These are phyloP conservation scores for Inonotus hispidus DNA, from an alignment of 1,284 basidiomycete genomes.

Conservation along the genomic window DNA sequence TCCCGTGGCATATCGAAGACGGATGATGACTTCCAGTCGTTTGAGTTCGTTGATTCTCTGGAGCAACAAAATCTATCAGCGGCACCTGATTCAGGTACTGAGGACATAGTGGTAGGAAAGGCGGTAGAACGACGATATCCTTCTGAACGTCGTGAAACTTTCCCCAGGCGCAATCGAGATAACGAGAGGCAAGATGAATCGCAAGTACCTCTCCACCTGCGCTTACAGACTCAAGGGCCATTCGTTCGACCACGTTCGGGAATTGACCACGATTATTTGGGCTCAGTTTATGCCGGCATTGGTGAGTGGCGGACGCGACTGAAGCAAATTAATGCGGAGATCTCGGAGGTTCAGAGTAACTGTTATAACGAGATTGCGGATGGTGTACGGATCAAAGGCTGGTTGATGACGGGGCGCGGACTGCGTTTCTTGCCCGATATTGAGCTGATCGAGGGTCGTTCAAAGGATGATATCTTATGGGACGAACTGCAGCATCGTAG, in stretches of 20 bases:
- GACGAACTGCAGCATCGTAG: constrained; percentile 60
- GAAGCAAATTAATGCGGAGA: constrained; percentile 67
- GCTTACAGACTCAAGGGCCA: constrained; percentile 60
- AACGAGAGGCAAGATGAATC: constrained; percentile 26
- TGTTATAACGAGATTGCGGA: constrained; percentile 66
- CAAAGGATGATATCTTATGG: constrained; percentile 80
- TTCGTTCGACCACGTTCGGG: constrained; percentile 69
- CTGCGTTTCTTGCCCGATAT: constrained; percentile 58
- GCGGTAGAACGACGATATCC: constrained; percentile 25
- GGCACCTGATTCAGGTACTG: constrained; percentile 3
- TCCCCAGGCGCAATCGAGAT: constrained; percentile 43
- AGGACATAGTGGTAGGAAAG: neutral
- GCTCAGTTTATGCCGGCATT: constrained; percentile 61
- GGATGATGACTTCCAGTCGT: constrained; percentile 7
- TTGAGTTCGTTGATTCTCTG: neutral
- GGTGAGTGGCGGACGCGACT: constrained; percentile 60
- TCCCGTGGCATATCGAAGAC: constrained; percentile 1
- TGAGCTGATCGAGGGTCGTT: constrained; percentile 65
- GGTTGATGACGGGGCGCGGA: constrained; percentile 70
- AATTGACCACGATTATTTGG: constrained; percentile 57
- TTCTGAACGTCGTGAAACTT: constrained; percentile 52
- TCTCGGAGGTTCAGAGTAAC: constrained; percentile 56
- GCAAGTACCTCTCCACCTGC: constrained; percentile 58
- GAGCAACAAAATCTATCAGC: neutral
- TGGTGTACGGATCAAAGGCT: constrained; percentile 63